Evolutionary conservation across 2,329 filamentous ascomycete genomes (phyloP).

Genomic region (Chalara sp.): DNA sequence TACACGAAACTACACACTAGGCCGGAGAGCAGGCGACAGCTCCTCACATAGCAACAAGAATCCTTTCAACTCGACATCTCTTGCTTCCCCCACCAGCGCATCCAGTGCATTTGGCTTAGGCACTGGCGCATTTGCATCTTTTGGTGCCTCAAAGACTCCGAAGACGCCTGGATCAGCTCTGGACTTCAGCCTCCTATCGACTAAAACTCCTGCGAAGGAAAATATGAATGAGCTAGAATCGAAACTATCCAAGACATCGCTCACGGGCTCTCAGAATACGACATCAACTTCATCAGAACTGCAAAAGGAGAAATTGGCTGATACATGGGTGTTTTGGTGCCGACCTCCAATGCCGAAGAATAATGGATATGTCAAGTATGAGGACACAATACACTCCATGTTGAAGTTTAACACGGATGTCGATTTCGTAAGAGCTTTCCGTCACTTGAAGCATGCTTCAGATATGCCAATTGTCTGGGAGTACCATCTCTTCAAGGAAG

Average conservation of each 20-base stretch:
- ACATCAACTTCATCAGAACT: conserved; percentile 45
- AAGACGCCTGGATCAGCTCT: conserved; percentile 79
- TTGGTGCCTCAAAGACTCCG: conserved; percentile 79
- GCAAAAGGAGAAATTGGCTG: conserved; percentile 48
- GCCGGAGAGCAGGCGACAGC: conserved; percentile 69
- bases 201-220: conserved; percentile 52
- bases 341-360: conserved; percentile 94
- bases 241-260: conserved; percentile 28
- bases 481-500: conserved; percentile 96
- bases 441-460: conserved; percentile 85
- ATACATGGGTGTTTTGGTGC: conserved; percentile 93
- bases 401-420: conserved; percentile 77
- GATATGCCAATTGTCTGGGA: conserved; percentile 85
- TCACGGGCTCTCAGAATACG: conserved; percentile 38
- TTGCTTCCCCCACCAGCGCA: conserved; percentile 64
- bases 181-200: conserved; percentile 57
- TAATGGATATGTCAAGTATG: conserved; percentile 80
- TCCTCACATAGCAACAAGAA: conserved; percentile 70
- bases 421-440: conserved; percentile 86
- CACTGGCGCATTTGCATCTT: conserved; percentile 94
- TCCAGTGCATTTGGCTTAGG: conserved; percentile 90
- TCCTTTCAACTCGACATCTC: conserved; percentile 72
- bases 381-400: conserved; percentile 88
- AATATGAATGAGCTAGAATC: conserved; percentile 47
- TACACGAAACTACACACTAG: conserved; percentile 57